These are phyloP conservation scores for Vanderwaltozyma yarrowii DNA, from an alignment of 805 yeast species.

Conservation along the genomic window DNA sequence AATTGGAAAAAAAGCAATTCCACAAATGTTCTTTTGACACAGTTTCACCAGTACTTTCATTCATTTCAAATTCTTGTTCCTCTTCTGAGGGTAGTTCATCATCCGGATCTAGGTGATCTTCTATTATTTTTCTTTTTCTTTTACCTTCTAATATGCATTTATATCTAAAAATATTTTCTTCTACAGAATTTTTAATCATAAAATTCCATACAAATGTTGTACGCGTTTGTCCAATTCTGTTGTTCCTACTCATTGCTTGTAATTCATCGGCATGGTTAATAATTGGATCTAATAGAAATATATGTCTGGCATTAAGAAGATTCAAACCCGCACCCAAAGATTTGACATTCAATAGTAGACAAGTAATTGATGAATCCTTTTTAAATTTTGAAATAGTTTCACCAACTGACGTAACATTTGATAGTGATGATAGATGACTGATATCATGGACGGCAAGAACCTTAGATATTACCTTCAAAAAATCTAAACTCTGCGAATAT, in stretches of 20 bases:
- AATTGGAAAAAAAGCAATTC: constrained; percentile 20
- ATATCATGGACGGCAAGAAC: constrained; percentile 57
- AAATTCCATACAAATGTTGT: constrained; percentile 91
- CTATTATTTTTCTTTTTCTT: constrained; percentile 5
- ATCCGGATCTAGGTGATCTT: constrained; percentile 1
- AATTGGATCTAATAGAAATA: constrained; percentile 85
- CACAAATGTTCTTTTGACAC: constrained; percentile 24
- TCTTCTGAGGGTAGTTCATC: constrained; percentile 7
- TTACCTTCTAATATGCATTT: constrained; percentile 21
- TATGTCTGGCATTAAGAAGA: constrained; percentile 84
- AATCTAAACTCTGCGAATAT: constrained; percentile 82
- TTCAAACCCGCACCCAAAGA: constrained; percentile 89
- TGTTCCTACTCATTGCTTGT: constrained; percentile 88
- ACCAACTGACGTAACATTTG: constrained; percentile 31
- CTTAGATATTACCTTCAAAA: constrained; percentile 52
- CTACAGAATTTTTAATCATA: constrained; percentile 73
- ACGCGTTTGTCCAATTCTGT: constrained; percentile 78
- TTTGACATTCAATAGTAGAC: constrained; percentile 75
- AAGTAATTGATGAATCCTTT: constrained; percentile 52
- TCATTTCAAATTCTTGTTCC: constrained; percentile 19
- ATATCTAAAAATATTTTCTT: constrained; percentile 61
- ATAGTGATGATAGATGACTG: constrained; percentile 28
- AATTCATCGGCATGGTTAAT: constrained; percentile 78
- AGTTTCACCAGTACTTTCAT: constrained; percentile 19
- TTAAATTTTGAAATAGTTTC: constrained; percentile 43